phyloP scores from a whole-genome alignment of 1,139 yeast species.

The Taiozyma onychis region DNA sequence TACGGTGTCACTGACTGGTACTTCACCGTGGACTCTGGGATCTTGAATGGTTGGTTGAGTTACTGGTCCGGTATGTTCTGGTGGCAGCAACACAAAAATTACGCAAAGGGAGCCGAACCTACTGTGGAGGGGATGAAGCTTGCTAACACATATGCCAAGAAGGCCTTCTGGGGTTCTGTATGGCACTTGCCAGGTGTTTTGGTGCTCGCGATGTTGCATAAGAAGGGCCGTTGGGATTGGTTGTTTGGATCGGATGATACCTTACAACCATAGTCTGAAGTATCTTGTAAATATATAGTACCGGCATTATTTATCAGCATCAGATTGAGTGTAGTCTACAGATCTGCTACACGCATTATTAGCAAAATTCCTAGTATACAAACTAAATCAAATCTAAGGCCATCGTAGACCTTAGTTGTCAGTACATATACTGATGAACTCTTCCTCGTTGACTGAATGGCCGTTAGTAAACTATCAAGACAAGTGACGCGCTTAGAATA shows the following conservation, averaged over 20 bases:
- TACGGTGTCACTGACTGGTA: conserved; percentile 79
- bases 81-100: conserved; percentile 63
- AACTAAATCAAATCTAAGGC: background rate
- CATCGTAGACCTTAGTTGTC: conserved; percentile 34
- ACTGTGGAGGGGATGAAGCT: conserved; percentile 48
- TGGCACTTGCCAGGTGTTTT: conserved; percentile 90
- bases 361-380: background rate
- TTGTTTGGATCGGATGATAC: conserved; percentile 28
- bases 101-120: conserved; percentile 35
- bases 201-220: conserved; percentile 89
- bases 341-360: background rate
- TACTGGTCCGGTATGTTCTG: conserved; percentile 80
- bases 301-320: background rate
- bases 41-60: conserved; percentile 82
- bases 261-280: background rate
- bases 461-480: conserved; percentile 7
- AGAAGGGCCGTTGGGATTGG: conserved; percentile 94
- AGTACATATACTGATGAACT: conserved; percentile 85
- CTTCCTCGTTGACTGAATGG: conserved; percentile 67
- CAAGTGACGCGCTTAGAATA: background rate
- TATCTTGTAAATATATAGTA: background rate
- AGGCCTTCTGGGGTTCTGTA: conserved; percentile 91
- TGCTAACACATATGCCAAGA: conserved; percentile 69
- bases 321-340: background rate
- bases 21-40: conserved; percentile 72